phyloP scores from a whole-genome alignment of 331 rosid genomes.

The Prunus yedoensis region DNA sequence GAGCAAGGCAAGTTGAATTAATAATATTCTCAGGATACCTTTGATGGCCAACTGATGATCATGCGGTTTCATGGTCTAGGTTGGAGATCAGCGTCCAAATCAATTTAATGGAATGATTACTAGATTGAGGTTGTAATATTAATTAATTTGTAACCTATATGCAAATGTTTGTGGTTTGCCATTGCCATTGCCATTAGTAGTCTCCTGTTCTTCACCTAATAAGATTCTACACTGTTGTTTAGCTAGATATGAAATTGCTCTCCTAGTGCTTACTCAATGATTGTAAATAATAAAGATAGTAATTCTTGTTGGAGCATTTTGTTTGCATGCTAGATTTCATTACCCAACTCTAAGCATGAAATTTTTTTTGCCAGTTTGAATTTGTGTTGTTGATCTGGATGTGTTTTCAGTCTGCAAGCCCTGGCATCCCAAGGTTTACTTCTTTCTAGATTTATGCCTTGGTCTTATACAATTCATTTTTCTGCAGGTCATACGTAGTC shows the following conservation, averaged over 20 bases:
- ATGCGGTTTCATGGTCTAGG: neutral
- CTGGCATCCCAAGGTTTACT: neutral
- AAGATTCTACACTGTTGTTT: neutral
- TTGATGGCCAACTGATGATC: neutral
- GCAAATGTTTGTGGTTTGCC: neutral
- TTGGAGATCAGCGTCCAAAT: neutral
- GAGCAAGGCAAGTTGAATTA: neutral
- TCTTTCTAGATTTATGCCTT: neutral
- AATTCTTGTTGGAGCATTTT: neutral
- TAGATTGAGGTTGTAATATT: neutral
- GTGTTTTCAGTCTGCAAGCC: neutral
- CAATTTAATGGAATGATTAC: neutral
- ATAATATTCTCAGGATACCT: neutral
- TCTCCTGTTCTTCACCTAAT: neutral
- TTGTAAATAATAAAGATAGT: neutral
- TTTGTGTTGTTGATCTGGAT: neutral
- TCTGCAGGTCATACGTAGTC: slow-evolving; percentile 83
- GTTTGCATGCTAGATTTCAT: neutral
- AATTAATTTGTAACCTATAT: neutral
- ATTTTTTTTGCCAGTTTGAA: neutral
- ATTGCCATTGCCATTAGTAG: neutral
- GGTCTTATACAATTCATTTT: neutral
- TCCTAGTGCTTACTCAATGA: neutral
- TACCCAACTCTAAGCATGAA: neutral
- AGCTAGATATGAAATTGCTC: too few relatives aligned